These are phyloP conservation scores for Huntiella decipiens DNA, from an alignment of 2,329 filamentous ascomycete genomes.

Conservation along the genomic window DNA sequence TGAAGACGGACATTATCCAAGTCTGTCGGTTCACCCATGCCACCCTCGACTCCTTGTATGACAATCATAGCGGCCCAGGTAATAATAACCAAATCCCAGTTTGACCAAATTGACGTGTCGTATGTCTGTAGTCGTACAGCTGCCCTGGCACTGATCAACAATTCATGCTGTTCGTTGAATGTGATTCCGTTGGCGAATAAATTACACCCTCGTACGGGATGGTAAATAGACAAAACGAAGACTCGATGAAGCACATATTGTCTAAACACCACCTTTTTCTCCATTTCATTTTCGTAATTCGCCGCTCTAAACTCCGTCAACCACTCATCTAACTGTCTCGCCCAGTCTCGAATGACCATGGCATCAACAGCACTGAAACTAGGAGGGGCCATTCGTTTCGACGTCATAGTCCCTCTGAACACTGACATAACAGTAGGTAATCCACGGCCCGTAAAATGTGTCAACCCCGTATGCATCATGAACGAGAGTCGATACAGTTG, in stretches of 20 bases:
- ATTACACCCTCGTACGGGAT: slow-evolving; percentile 21
- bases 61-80: slow-evolving; percentile 26
- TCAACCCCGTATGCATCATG: slow-evolving; percentile 26
- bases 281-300: slow-evolving; percentile 3
- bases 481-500: slow-evolving; percentile 23
- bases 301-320: slow-evolving; percentile 21
- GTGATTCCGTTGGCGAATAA: slow-evolving; percentile 19
- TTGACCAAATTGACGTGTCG: slow-evolving; percentile 25
- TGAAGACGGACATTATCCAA: slow-evolving; percentile 17
- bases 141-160: slow-evolving; percentile 23
- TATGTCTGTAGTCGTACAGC: slow-evolving; percentile 22
- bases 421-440: slow-evolving; percentile 26
- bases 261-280: slow-evolving; percentile 10
- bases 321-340: slow-evolving; percentile 23
- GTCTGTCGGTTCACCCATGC: slow-evolving; percentile 19
- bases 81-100: slow-evolving; percentile 26
- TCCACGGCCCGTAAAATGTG: slow-evolving; percentile 23
- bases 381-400: slow-evolving; percentile 26
- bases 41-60: slow-evolving; percentile 22
- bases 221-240: slow-evolving; percentile 25
- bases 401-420: slow-evolving; percentile 19
- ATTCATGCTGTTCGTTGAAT: slow-evolving; percentile 22
- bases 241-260: slow-evolving; percentile 24
- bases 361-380: slow-evolving; percentile 22
- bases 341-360: slow-evolving; percentile 25